Conservation (phyloP, 2,329 filamentous ascomycete genomes). For the Trichoderma lentiforme region DNA sequence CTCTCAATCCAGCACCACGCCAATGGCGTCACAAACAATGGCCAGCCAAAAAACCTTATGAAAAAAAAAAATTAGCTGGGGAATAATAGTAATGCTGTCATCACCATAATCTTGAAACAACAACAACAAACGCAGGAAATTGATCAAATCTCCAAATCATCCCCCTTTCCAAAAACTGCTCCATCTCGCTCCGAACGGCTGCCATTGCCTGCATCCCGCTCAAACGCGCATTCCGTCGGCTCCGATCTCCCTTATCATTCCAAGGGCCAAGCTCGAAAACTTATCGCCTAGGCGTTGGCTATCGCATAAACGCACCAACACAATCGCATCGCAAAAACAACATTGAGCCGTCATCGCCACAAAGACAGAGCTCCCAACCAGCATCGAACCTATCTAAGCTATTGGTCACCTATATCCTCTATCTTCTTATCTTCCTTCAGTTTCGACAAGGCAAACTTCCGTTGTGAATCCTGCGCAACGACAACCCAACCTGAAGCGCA, state of each 20-base stretch:
- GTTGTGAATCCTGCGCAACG: neutral
- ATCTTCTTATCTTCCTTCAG: neutral
- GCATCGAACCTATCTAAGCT: neutral
- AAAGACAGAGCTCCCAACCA: neutral
- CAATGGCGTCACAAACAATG: neutral
- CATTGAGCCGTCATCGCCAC: neutral
- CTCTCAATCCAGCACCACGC: neutral
- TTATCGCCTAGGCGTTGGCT: neutral
- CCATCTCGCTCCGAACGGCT: neutral
- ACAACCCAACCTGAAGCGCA: conserved; percentile 1
- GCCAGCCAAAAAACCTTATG: neutral
- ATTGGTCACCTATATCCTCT: neutral
- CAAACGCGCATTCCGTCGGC: conserved; percentile 13
- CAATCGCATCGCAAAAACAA: neutral
- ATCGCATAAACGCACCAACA: neutral
- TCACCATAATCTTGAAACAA: neutral
- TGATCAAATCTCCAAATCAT: neutral
- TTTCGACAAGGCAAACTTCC: conserved; percentile 19
- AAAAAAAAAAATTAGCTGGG: neutral
- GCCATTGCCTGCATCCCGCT: neutral
- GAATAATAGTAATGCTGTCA: neutral
- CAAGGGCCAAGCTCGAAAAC: neutral
- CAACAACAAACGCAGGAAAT: neutral
- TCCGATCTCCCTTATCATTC: neutral
- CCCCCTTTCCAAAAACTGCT: neutral